Conservation (phyloP, 805 yeast genomes). For the Ogataea henricii region DNA sequence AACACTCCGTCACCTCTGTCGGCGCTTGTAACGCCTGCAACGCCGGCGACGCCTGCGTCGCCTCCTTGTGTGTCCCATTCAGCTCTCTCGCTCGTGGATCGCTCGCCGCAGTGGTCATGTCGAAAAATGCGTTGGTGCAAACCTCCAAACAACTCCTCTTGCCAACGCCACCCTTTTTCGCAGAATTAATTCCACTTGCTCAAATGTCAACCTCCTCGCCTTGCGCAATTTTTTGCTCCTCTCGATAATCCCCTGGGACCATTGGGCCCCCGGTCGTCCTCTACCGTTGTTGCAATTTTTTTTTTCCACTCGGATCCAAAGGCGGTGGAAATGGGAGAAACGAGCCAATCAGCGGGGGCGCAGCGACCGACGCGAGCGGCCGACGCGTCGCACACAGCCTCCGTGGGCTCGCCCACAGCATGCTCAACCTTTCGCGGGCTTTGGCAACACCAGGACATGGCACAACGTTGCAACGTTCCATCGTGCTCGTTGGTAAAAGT, state of each 20-base stretch:
- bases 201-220: conserved; percentile 3
- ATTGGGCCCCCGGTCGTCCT: conserved; percentile 2
- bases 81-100: neutral
- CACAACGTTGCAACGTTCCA: no score
- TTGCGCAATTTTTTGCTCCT: conserved; percentile 9
- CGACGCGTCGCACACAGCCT: no score
- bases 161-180: neutral
- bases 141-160: neutral
- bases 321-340: conserved; percentile 1
- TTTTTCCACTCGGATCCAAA: neutral
- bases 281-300: conserved; percentile 2
- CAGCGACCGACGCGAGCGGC: neutral
- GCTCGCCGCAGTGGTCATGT: neutral
- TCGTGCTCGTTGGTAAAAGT: no score
- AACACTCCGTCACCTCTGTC: neutral
- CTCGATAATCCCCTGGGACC: conserved; percentile 3
- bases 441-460: no score
- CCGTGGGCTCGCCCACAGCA: no score
- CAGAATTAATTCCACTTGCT: conserved; percentile 3
- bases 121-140: neutral
- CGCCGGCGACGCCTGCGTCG: conserved; percentile 1
- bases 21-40: neutral
- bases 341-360: neutral
- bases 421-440: no score
- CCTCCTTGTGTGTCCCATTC: neutral